A percentile compares a stretch with the other conserved stretches of the same genome.
phyloP scores from a whole-genome alignment of 345 rosid genomes.

The Sisymbrium altissimum region DNA sequence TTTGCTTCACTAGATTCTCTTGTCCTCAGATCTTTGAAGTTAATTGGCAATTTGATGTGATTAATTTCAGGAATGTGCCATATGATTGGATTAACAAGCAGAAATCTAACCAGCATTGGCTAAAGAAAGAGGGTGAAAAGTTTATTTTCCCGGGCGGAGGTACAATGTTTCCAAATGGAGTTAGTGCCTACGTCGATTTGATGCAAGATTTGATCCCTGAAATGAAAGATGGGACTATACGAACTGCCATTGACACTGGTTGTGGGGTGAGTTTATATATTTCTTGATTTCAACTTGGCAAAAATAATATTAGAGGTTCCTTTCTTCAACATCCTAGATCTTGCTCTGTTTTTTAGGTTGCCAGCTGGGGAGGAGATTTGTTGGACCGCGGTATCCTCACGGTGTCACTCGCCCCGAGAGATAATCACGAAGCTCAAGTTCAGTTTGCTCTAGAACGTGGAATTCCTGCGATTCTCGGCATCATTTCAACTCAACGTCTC shows the following conservation, averaged over 20 bases:
- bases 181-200: constrained; percentile 86
- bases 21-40: not conserved
- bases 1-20: constrained; percentile 3
- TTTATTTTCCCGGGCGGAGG: constrained; percentile 97
- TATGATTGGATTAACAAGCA: constrained; percentile 96
- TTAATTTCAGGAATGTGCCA: constrained; percentile 82
- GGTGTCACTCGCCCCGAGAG: constrained; percentile 95
- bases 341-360: constrained; percentile 57
- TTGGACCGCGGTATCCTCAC: constrained; percentile 87
- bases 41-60: constrained; percentile 5
- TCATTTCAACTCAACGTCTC: constrained; percentile 93
- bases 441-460: constrained; percentile 99
- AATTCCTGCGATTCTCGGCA: constrained; percentile 94
- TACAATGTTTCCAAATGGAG: constrained; percentile 97
- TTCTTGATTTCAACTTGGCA: not conserved
- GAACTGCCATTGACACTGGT: constrained; percentile 96
- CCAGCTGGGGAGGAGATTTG: constrained; percentile 99
- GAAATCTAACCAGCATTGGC: constrained; percentile 97
- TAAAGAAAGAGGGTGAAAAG: constrained; percentile 85
- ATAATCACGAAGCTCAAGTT: constrained; percentile 98
- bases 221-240: constrained; percentile 84
- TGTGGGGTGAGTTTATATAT: constrained; percentile 69
- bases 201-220: constrained; percentile 95
- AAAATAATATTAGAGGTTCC: not conserved
- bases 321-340: not conserved